Conservation (phyloP, 1,284 basidiomycete species). For the Inonotus obliquus region DNA sequence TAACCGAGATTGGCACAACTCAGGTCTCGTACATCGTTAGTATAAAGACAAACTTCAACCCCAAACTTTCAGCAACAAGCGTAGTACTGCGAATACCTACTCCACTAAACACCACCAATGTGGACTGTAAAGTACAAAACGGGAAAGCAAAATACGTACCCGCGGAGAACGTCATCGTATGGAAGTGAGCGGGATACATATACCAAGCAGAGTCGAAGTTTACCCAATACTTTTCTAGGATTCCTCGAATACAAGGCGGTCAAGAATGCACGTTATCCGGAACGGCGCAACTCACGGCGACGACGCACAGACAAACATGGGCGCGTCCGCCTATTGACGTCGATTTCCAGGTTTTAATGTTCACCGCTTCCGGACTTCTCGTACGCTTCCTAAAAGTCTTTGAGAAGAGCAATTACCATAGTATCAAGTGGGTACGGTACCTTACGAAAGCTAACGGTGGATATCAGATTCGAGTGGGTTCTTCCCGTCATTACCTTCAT, state of each 20-base stretch:
- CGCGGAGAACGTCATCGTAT: slow-evolving; percentile 91
- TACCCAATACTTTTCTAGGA: slow-evolving; percentile 42
- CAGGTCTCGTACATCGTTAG: slow-evolving; percentile 91
- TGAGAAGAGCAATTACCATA: slow-evolving; percentile 91
- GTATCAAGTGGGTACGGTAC: slow-evolving; percentile 90
- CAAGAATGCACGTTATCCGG: slow-evolving; percentile 87
- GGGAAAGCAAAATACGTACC: slow-evolving; percentile 98
- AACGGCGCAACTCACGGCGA: slow-evolving; percentile 79
- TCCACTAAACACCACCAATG: slow-evolving; percentile 88
- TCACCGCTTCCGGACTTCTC: slow-evolving; percentile 92
- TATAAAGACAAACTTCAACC: slow-evolving; percentile 85
- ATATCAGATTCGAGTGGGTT: slow-evolving; percentile 79
- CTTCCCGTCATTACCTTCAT: not conserved
- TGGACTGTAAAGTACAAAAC: slow-evolving; percentile 84
- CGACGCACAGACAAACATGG: slow-evolving; percentile 92
- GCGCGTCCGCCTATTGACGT: slow-evolving; percentile 95
- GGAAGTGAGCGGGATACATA: slow-evolving; percentile 83
- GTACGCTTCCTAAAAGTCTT: slow-evolving; percentile 98
- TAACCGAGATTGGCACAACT: slow-evolving; percentile 89
- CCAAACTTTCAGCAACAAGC: slow-evolving; percentile 90
- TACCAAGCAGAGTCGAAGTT: not conserved
- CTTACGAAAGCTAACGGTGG: slow-evolving; percentile 83
- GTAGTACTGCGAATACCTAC: slow-evolving; percentile 94
- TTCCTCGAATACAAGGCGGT: slow-evolving; percentile 89
- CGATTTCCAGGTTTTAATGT: slow-evolving; percentile 98